Percentiles rank a stretch among this genome's conserved stretches.
These are phyloP conservation scores for Monosiga brevicollis DNA, from an alignment of 78 protist genomes.

Conservation along the genomic window DNA sequence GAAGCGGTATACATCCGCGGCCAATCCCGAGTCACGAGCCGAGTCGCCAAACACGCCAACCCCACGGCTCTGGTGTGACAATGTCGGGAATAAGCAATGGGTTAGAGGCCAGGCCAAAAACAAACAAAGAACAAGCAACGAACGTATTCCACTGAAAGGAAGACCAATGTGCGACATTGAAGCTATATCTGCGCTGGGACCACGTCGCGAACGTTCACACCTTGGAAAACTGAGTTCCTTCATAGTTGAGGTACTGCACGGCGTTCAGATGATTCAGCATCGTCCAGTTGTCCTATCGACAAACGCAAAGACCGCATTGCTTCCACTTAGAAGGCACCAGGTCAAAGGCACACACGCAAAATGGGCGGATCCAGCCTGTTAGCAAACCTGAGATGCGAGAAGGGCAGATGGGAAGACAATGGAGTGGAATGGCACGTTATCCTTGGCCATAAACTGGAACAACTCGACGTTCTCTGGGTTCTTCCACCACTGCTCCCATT, in stretches of 20 bases:
- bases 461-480: constrained; percentile 67
- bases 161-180: not conserved
- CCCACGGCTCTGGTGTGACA: constrained; percentile 38
- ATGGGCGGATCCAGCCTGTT: too few species aligned
- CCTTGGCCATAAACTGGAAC: constrained; percentile 78
- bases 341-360: too few species aligned
- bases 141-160: not conserved
- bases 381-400: too few species aligned
- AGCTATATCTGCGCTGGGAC: not conserved
- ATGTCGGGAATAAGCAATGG: too few species aligned
- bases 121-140: too few species aligned
- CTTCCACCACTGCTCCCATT: constrained; percentile 79
- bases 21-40: constrained; percentile 55
- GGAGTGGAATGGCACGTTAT: constrained; percentile 70
- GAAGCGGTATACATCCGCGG: constrained; percentile 62
- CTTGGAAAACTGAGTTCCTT: constrained; percentile 64
- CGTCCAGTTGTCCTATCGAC: constrained; percentile 32
- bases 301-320: too few species aligned
- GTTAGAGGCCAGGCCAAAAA: too few species aligned
- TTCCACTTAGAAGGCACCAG: too few species aligned
- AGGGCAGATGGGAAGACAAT: constrained; percentile 78
- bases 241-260: constrained; percentile 73
- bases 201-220: too few species aligned
- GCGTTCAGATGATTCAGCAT: constrained; percentile 39
- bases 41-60: constrained; percentile 82